Evolutionary conservation across 768 basidiomycete genomes (phyloP).

Genomic region (Pholiota conissans): DNA sequence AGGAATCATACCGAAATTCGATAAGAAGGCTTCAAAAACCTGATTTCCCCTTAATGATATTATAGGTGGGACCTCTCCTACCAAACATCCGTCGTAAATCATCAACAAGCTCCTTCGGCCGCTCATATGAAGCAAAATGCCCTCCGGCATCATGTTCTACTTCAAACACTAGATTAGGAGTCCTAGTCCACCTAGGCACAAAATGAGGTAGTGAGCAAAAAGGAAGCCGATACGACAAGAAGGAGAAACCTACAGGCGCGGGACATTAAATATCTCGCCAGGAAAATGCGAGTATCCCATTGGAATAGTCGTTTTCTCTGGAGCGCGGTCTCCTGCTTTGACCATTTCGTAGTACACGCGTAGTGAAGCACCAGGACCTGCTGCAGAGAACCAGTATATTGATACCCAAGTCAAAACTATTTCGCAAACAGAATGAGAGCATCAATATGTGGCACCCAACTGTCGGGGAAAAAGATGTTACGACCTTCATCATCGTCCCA

Average conservation of each 20-base stretch:
- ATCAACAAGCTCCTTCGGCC: conserved; percentile 43
- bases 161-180: conserved; percentile 42
- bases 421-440: neutral
- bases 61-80: conserved; percentile 46
- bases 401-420: conserved; percentile 61
- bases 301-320: conserved; percentile 31
- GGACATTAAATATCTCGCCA: conserved; percentile 36
- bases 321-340: conserved; percentile 5
- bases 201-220: no score
- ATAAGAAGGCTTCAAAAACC: conserved; percentile 39
- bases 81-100: conserved; percentile 60
- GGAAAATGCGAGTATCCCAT: conserved; percentile 54
- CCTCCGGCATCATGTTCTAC: conserved; percentile 50
- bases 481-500: conserved; percentile 47
- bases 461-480: neutral
- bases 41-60: conserved; percentile 41
- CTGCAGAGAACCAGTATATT: conserved; percentile 55
- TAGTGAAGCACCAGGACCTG: conserved; percentile 55
- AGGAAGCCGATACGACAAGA: neutral
- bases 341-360: conserved; percentile 58
- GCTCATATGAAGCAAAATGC: conserved; percentile 58
- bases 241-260: conserved; percentile 28
- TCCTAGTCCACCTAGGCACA: conserved; percentile 40
- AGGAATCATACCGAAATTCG: no score
- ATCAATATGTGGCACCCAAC: no score